Conservation (phyloP, 345 rosid genomes). For the Arabidopsis arenosa region DNA sequence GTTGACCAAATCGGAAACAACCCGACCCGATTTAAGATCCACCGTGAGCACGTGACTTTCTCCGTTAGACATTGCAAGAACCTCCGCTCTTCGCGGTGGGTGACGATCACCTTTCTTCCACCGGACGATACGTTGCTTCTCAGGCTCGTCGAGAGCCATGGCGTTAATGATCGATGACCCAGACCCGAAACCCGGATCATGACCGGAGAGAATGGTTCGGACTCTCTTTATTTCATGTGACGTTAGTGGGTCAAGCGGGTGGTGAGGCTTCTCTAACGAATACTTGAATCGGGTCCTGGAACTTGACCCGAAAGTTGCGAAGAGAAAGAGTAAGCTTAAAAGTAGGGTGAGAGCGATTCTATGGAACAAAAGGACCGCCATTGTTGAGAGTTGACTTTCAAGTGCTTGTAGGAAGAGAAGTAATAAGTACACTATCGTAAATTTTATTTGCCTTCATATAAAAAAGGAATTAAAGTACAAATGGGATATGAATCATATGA, state of each 20-base stretch:
- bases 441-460: no score
- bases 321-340: constrained; percentile 30
- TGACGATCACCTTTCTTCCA: constrained; percentile 50
- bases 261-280: constrained; percentile 32
- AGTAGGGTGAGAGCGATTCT: no score
- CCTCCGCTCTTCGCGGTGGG: constrained; percentile 51
- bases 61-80: constrained; percentile 37
- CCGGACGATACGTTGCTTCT: constrained; percentile 42
- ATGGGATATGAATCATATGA: no score
- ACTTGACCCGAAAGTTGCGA: constrained; percentile 14
- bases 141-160: constrained; percentile 53
- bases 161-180: constrained; percentile 42
- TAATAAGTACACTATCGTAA: no score
- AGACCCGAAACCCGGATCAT: constrained; percentile 25
- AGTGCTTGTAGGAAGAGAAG: no score
- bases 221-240: constrained; percentile 48
- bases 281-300: constrained; percentile 30
- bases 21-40: constrained; percentile 43
- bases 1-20: constrained; percentile 21
- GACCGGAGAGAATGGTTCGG: constrained; percentile 44
- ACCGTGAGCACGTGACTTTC: constrained; percentile 44
- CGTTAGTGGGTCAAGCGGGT: constrained; percentile 60
- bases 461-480: no score
- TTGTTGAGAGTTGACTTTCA: no score
- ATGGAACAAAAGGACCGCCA: no score